Evolutionary conservation across 2,329 filamentous ascomycete genomes (phyloP).

Genomic region (Blastomyces emzantsi): DNA sequence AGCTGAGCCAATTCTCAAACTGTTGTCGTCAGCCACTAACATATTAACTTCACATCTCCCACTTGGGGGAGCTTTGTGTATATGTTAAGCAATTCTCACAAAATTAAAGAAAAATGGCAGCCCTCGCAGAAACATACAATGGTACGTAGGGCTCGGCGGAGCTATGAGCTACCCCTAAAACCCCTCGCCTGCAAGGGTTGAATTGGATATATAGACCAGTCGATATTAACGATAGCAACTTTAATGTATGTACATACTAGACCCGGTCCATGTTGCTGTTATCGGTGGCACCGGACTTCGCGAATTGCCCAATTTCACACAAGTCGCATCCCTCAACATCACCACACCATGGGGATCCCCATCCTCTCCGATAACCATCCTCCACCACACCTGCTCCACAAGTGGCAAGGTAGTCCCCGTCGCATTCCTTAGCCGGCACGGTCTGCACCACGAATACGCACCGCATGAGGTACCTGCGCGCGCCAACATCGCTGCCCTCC

Average conservation of each 20-base stretch:
- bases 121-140: conserved; percentile 14
- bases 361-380: conserved; percentile 69
- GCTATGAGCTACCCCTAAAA: background rate
- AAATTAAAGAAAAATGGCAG: conserved; percentile 11
- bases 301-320: conserved; percentile 76
- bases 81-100: background rate
- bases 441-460: conserved; percentile 75
- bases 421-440: conserved; percentile 91
- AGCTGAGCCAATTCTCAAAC: background rate
- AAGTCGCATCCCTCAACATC: conserved; percentile 67
- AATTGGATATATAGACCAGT: background rate
- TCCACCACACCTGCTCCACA: conserved; percentile 71
- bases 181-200: too few relatives aligned
- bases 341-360: conserved; percentile 83
- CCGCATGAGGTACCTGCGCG: conserved; percentile 92
- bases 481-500: conserved; percentile 96
- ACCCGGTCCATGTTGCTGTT: conserved; percentile 70
- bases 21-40: background rate
- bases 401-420: conserved; percentile 53
- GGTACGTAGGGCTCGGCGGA: conserved; percentile 2
- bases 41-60: background rate
- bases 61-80: background rate
- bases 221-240: background rate
- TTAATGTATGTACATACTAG: conserved; percentile 20
- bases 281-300: conserved; percentile 90